These are phyloP conservation scores for Wickerhamomyces xylosicus DNA, from an alignment of 805 yeast genomes.

Conservation along the genomic window DNA sequence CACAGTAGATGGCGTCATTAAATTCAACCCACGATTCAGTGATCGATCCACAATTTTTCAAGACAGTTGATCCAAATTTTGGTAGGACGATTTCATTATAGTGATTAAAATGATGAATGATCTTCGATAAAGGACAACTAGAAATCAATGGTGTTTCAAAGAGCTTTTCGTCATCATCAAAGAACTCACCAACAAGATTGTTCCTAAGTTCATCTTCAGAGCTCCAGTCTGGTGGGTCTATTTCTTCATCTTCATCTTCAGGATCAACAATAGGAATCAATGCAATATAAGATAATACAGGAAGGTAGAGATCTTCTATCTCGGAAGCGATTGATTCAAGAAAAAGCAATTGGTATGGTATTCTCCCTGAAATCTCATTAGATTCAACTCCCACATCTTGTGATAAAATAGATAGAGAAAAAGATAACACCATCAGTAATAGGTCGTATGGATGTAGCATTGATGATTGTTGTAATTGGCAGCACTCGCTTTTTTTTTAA, in stretches of 20 bases:
- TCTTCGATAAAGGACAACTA: constrained; percentile 44
- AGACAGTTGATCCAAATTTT: constrained; percentile 10
- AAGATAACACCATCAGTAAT: neutral
- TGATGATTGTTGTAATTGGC: too few relatives aligned
- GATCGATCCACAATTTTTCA: constrained; percentile 12
- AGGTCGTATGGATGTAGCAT: too few relatives aligned
- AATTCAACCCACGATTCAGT: constrained; percentile 38
- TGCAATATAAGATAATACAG: constrained; percentile 5
- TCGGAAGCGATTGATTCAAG: constrained; percentile 19
- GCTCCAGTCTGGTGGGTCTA: neutral
- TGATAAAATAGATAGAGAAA: neutral
- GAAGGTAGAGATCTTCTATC: constrained; percentile 11
- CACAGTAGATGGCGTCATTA: constrained; percentile 48
- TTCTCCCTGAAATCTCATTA: constrained; percentile 19
- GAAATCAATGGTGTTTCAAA: constrained; percentile 20
- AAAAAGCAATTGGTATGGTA: constrained; percentile 17
- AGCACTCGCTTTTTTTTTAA: too few relatives aligned
- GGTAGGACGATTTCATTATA: constrained; percentile 30
- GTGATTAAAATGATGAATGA: constrained; percentile 52
- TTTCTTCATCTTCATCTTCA: constrained; percentile 4
- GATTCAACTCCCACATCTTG: constrained; percentile 6
- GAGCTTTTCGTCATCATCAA: constrained; percentile 12
- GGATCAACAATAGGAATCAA: constrained; percentile 5
- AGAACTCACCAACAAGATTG: constrained; percentile 9
- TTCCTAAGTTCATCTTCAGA: constrained; percentile 14